These are phyloP conservation scores for Byssochlamys sp. DNA, from an alignment of 2,329 filamentous ascomycete species.

Conservation along the genomic window DNA sequence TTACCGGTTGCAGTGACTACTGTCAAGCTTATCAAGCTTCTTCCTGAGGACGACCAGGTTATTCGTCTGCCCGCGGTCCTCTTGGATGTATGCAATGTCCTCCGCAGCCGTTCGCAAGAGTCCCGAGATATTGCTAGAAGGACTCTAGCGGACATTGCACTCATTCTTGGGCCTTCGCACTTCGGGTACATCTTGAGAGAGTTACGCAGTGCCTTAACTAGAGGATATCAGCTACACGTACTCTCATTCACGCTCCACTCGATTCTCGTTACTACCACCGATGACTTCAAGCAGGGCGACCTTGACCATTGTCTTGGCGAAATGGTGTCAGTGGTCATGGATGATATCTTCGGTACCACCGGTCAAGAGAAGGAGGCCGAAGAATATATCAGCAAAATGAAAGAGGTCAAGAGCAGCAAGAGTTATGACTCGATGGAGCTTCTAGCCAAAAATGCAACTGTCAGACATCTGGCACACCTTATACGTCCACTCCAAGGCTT, in stretches of 20 bases:
- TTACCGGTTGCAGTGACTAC: constrained; percentile 82
- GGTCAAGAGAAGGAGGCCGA: constrained; percentile 96
- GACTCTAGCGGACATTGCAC: constrained; percentile 74
- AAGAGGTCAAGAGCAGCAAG: constrained; percentile 95
- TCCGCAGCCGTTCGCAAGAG: constrained; percentile 79
- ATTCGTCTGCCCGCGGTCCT: constrained; percentile 71
- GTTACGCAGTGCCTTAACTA: constrained; percentile 67
- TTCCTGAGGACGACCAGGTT: constrained; percentile 64
- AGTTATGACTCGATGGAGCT: constrained; percentile 96
- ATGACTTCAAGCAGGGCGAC: constrained; percentile 67
- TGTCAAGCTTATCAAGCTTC: constrained; percentile 72
- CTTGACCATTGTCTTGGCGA: constrained; percentile 76
- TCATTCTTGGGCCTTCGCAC: constrained; percentile 68
- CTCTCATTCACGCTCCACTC: constrained; percentile 91
- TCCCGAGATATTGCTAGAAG: constrained; percentile 83
- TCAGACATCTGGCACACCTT: constrained; percentile 63
- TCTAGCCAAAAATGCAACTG: constrained; percentile 70
- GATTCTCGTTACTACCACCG: constrained; percentile 66
- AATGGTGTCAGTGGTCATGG: constrained; percentile 80
- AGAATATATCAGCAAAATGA: constrained; percentile 89
- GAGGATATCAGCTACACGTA: constrained; percentile 88
- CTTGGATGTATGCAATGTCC: constrained; percentile 83
- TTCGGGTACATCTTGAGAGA: constrained; percentile 92
- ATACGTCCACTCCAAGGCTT: constrained; percentile 69
- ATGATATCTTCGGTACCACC: constrained; percentile 86